phyloP scores from a whole-genome alignment of 1,284 basidiomycete genomes.

The Heliocybe sulcata region DNA sequence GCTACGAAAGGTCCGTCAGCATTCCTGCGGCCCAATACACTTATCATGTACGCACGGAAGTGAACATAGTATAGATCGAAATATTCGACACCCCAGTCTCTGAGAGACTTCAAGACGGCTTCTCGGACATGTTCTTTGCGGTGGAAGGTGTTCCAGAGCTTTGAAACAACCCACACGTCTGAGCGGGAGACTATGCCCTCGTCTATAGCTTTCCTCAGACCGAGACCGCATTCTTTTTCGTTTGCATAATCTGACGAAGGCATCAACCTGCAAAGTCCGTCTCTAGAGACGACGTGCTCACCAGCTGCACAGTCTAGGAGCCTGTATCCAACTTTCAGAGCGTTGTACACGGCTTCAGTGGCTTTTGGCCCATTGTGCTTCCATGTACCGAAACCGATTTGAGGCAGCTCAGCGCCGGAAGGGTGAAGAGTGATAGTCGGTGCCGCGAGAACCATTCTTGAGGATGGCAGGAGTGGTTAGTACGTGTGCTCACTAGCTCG shows the following conservation, averaged over 20 bases:
- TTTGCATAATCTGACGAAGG: slow-evolving; percentile 25
- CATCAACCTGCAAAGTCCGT: neutral
- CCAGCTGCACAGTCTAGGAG: slow-evolving; percentile 30
- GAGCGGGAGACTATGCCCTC: slow-evolving; percentile 31
- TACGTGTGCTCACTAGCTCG: too few relatives aligned
- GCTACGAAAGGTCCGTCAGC: neutral
- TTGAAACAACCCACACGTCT: slow-evolving; percentile 25
- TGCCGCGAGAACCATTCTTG: neutral
- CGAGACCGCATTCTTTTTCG: slow-evolving; percentile 30
- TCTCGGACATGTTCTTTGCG: slow-evolving; percentile 15
- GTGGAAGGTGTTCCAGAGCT: slow-evolving; percentile 21
- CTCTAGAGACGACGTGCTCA: neutral
- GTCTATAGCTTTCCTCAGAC: slow-evolving; percentile 27
- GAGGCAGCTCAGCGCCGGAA: slow-evolving; percentile 14
- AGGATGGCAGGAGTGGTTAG: neutral
- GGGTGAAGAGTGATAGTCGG: slow-evolving; percentile 9
- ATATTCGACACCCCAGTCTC: slow-evolving; percentile 20
- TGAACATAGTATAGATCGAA: slow-evolving; percentile 19
- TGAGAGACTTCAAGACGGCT: slow-evolving; percentile 15
- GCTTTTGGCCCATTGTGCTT: slow-evolving; percentile 16
- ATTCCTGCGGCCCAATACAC: neutral
- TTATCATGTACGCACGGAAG: slow-evolving; percentile 14
- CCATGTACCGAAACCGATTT: slow-evolving; percentile 20
- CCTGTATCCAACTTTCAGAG: slow-evolving; percentile 33
- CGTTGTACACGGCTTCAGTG: slow-evolving; percentile 28